These are phyloP conservation scores for Penicillium cosmopolitanum DNA, from an alignment of 495 filamentous ascomycete species.

Conservation along the genomic window DNA sequence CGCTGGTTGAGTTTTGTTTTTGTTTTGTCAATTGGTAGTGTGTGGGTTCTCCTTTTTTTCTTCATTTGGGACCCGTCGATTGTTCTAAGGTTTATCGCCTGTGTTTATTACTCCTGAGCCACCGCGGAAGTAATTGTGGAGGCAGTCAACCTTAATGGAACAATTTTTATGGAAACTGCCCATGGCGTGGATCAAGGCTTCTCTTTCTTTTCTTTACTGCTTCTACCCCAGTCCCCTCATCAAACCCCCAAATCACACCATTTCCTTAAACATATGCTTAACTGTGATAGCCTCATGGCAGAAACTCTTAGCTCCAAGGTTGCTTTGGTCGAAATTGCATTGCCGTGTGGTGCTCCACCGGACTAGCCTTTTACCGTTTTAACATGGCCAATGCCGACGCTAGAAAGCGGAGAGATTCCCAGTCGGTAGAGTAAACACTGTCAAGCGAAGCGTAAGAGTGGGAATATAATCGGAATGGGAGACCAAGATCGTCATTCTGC, in stretches of 20 bases:
- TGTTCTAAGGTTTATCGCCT: too few species aligned
- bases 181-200: background rate
- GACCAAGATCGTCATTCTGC: background rate
- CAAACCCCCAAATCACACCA: background rate
- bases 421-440: background rate
- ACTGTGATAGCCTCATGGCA: constrained; percentile 2
- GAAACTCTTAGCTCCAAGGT: background rate
- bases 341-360: background rate
- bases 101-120: background rate
- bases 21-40: background rate
- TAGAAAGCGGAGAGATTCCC: background rate
- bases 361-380: background rate
- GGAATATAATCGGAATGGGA: too few species aligned
- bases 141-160: background rate
- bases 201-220: background rate
- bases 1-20: background rate
- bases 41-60: background rate
- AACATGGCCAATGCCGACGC: background rate
- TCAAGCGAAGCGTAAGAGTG: background rate
- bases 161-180: background rate
- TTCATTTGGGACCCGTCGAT: too few species aligned
- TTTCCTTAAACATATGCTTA: background rate
- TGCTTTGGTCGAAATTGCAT: background rate
- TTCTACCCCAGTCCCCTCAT: constrained; percentile 5
- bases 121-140: background rate